Evolutionary conservation across 163 green algal species (phyloP), one percentile per base, ranked within the genome.

Genomic region (Prototheca stagnorum): DNA sequence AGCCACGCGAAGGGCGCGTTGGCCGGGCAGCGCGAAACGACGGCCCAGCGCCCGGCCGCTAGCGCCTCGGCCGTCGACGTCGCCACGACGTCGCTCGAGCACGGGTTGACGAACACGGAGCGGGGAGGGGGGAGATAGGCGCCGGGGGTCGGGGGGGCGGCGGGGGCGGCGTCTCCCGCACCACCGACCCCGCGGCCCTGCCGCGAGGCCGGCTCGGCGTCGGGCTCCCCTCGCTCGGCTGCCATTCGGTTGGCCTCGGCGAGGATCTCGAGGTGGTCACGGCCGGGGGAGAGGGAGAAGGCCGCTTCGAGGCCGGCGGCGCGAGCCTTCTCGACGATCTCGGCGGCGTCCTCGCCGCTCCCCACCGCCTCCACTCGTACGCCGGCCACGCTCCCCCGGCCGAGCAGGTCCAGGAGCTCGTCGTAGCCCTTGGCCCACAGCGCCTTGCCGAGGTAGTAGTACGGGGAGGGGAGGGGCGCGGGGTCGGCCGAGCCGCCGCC

Each of bases 21-120:
- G 57, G 70, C 88, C 33, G 86, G 86, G 69, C 93, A 84, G 37
- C 93, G 72, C 4, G 84, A 79, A 46, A 74, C 85, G 33, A 98
- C 70, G 36, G 95, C 80, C 61, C 85, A 95, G 70, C 97, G 97
- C 60, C 88, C 88, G 88, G 97, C 96, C 17, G 89, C 89, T 46
- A 96, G 69, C 20, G 89, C 89, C 64, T 98, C 89, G 15, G 89
- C 85, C 15, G 80, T 94, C 24, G 89, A 96, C 7, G 89, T 98
- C 44, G 87, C 91, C 36, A 98, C 87, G 25, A 98, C 89, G 53
- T 98, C 89, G 23, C 47, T 70, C 19, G 65, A 78, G 49, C 63
- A 77, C 23, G 57, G 82, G 65, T 98, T 98, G 49, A 97, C 71
- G 67, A 98, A 95, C 39, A 51, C 40, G 15, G 29, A 21, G 7